Conservation (phyloP, 2,329 filamentous ascomycete species). For the Pestalotiopsis sp. region DNA sequence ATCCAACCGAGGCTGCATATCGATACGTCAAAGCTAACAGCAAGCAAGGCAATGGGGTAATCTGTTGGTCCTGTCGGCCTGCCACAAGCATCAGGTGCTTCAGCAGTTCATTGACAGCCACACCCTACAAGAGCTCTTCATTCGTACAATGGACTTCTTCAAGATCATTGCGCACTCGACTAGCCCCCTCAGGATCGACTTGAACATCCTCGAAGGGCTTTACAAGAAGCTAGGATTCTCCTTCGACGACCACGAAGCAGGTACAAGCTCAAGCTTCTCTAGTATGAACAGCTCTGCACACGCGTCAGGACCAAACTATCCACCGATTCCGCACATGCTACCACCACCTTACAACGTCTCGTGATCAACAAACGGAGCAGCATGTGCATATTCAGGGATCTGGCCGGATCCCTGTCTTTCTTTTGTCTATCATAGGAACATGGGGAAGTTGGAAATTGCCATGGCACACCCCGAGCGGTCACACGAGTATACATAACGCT, state of each 20-base stretch:
- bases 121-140: slow-evolving; percentile 63
- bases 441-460: background rate
- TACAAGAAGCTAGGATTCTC: slow-evolving; percentile 47
- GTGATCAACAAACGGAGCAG: slow-evolving; percentile 12
- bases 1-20: background rate
- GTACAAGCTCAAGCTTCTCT: slow-evolving; percentile 45
- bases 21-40: slow-evolving; percentile 24
- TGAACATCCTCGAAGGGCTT: slow-evolving; percentile 69
- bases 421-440: slow-evolving; percentile 6
- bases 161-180: slow-evolving; percentile 70
- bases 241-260: slow-evolving; percentile 29
- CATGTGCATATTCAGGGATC: slow-evolving; percentile 8
- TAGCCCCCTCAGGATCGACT: slow-evolving; percentile 74
- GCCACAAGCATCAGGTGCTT: slow-evolving; percentile 69
- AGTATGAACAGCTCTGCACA: slow-evolving; percentile 34
- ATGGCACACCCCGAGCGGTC: background rate
- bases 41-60: slow-evolving; percentile 88
- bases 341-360: slow-evolving; percentile 2
- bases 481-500: background rate
- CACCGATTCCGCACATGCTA: slow-evolving; percentile 23
- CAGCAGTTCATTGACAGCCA: slow-evolving; percentile 57
- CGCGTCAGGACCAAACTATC: slow-evolving; percentile 22
- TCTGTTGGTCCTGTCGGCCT: slow-evolving; percentile 84
- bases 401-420: slow-evolving; percentile 16
- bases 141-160: slow-evolving; percentile 78